A percentile compares a stretch with the other conserved stretches of the same genome.
Evolutionary conservation across 139 green algal genomes (phyloP).

Genomic region (Micractinium conductrix): DNA sequence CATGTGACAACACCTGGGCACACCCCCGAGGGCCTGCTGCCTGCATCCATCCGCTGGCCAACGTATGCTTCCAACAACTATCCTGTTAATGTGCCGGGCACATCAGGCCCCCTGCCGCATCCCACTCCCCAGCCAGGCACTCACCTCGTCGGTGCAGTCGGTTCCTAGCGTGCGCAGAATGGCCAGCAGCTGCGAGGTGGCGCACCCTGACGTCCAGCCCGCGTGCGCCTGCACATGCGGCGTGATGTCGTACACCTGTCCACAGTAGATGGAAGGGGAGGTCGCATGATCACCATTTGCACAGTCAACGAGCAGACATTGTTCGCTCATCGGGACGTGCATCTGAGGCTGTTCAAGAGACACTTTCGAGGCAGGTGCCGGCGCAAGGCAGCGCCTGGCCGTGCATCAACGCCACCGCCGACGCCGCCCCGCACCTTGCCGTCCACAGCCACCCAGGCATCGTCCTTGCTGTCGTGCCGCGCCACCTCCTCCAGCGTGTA

Average conservation of each 20-base stretch:
- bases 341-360: not conserved
- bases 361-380: too few relatives aligned
- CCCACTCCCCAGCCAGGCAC: not conserved
- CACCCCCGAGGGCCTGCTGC: too few relatives aligned
- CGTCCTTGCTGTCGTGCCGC: conserved; percentile 9
- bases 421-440: conserved; percentile 12
- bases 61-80: too few relatives aligned
- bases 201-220: conserved; percentile 28
- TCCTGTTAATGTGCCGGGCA: too few relatives aligned
- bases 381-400: not conserved
- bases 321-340: too few relatives aligned
- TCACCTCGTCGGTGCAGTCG: conserved; percentile 31
- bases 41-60: too few relatives aligned
- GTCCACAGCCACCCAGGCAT: conserved; percentile 16
- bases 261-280: not conserved
- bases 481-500: conserved; percentile 22
- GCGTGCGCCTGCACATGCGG: conserved; percentile 21
- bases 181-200: conserved; percentile 25
- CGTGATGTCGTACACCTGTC: conserved; percentile 41
- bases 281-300: not conserved
- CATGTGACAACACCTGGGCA: too few relatives aligned
- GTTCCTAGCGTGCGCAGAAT: conserved; percentile 33
- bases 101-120: too few relatives aligned
- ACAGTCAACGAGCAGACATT: not conserved
- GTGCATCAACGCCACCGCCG: too few relatives aligned